Evolutionary conservation across 306 rosid genomes (phyloP).

Genomic region (Pterocarpus macrocarpus): DNA sequence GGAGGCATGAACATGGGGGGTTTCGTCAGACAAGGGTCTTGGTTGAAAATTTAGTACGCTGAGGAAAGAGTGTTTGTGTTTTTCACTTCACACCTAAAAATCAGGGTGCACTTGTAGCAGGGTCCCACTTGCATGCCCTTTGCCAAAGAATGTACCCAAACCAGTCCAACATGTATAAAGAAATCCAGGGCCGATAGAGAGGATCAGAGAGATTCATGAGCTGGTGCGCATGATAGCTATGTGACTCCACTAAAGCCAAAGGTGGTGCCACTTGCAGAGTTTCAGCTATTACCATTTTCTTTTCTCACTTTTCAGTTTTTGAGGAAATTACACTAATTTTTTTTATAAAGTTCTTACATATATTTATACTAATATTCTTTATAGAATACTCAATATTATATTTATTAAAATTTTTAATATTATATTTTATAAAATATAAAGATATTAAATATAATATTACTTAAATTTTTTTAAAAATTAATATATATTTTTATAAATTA

Average conservation of each 20-base stretch:
- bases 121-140: slow-evolving; percentile 39
- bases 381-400: too few species aligned
- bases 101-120: slow-evolving; percentile 38
- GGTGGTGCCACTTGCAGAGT: slow-evolving; percentile 44
- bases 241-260: slow-evolving; percentile 62
- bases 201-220: slow-evolving; percentile 49
- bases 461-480: too few species aligned
- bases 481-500: too few species aligned
- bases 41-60: slow-evolving; percentile 47
- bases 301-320: not conserved
- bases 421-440: too few species aligned
- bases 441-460: too few species aligned
- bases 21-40: slow-evolving; percentile 50
- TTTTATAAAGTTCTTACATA: too few species aligned
- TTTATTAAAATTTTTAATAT: too few species aligned
- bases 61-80: not conserved
- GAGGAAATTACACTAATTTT: too few species aligned
- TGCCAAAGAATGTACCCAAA: not conserved
- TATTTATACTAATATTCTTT: too few species aligned
- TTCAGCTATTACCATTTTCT: not conserved
- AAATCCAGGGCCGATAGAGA: not conserved
- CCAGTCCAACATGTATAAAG: slow-evolving; percentile 34
- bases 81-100: slow-evolving; percentile 25
- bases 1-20: slow-evolving; percentile 50
- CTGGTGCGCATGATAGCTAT: slow-evolving; percentile 81